These are phyloP conservation scores for Chrysosporium keratinophilum DNA, from an alignment of 2,329 filamentous ascomycete genomes.

Conservation along the genomic window DNA sequence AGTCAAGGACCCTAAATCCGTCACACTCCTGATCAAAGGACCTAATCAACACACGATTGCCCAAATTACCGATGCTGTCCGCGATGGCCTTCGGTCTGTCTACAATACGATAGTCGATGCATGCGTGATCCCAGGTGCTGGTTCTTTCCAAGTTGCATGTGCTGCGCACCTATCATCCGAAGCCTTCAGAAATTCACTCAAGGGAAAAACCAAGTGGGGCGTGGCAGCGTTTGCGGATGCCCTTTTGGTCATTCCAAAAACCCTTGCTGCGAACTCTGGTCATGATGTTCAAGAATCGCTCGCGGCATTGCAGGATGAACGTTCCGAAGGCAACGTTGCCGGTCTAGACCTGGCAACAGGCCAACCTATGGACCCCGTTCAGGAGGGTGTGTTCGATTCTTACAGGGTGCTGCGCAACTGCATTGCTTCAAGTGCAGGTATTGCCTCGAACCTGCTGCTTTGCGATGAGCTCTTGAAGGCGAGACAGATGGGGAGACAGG, in stretches of 20 bases:
- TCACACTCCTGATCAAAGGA: slow-evolving; percentile 94
- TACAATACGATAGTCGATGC: slow-evolving; percentile 99
- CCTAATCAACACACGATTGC: slow-evolving; percentile 94
- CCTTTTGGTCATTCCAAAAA: slow-evolving; percentile 92
- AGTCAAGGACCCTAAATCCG: slow-evolving; percentile 96
- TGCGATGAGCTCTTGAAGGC: slow-evolving; percentile 98
- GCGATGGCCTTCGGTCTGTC: slow-evolving; percentile 87
- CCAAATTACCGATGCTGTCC: slow-evolving; percentile 91
- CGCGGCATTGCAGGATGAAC: slow-evolving; percentile 75
- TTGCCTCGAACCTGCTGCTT: slow-evolving; percentile 85
- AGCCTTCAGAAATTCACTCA: slow-evolving; percentile 76
- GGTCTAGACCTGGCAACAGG: slow-evolving; percentile 80
- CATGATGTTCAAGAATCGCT: slow-evolving; percentile 95
- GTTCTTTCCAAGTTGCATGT: slow-evolving; percentile 91
- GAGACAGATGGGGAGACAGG: slow-evolving; percentile 66
- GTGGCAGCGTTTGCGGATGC: slow-evolving; percentile 93
- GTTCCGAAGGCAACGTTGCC: slow-evolving; percentile 70
- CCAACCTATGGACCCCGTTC: slow-evolving; percentile 86
- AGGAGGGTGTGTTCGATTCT: slow-evolving; percentile 89
- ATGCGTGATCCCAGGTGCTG: slow-evolving; percentile 86
- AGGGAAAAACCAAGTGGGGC: slow-evolving; percentile 96
- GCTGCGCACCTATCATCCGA: slow-evolving; percentile 79
- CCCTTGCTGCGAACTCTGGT: slow-evolving; percentile 85
- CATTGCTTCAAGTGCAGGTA: slow-evolving; percentile 85
- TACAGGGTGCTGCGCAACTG: slow-evolving; percentile 91